These are phyloP conservation scores for Avena insularis DNA, from an alignment of 176 grass and related monocot genomes.

Conservation along the genomic window DNA sequence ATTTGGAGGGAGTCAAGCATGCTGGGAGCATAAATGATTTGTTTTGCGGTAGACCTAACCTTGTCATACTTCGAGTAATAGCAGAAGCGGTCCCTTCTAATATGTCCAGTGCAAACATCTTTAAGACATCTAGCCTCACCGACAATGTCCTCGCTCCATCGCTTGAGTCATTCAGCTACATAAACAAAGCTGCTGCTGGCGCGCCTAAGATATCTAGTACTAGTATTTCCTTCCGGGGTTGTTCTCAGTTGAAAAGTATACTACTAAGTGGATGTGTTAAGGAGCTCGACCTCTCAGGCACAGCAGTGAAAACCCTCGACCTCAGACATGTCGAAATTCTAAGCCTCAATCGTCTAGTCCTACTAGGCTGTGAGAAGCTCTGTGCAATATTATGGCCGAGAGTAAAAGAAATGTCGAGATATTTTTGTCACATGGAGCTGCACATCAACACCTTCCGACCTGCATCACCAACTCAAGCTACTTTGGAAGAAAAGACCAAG, in stretches of 20 bases:
- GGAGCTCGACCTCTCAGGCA: not conserved
- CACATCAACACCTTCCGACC: not conserved
- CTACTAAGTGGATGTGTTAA: not conserved
- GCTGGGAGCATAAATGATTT: not conserved
- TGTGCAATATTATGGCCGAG: slow-evolving; percentile 32
- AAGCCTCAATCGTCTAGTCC: not conserved
- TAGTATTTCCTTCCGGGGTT: not conserved
- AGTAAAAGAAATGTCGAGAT: rapidly evolving
- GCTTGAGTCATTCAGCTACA: slow-evolving; percentile 23
- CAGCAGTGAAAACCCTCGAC: slow-evolving; percentile 20
- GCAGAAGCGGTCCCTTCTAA: not conserved
- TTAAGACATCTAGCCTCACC: not conserved
- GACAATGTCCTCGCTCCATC: not conserved
- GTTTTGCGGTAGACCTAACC: not conserved
- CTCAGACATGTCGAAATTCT: not conserved
- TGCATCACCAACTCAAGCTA: not conserved
- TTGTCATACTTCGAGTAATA: slow-evolving; percentile 24
- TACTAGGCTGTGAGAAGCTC: not conserved
- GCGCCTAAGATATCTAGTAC: not conserved
- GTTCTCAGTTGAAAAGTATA: not conserved
- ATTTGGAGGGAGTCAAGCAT: not conserved
- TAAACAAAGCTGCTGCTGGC: not conserved
- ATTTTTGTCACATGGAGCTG: not conserved
- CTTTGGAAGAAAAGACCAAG: not conserved
- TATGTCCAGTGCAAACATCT: not conserved